Conservation (phyloP, 208 protist genomes). For the Zelonia costaricensis region DNA sequence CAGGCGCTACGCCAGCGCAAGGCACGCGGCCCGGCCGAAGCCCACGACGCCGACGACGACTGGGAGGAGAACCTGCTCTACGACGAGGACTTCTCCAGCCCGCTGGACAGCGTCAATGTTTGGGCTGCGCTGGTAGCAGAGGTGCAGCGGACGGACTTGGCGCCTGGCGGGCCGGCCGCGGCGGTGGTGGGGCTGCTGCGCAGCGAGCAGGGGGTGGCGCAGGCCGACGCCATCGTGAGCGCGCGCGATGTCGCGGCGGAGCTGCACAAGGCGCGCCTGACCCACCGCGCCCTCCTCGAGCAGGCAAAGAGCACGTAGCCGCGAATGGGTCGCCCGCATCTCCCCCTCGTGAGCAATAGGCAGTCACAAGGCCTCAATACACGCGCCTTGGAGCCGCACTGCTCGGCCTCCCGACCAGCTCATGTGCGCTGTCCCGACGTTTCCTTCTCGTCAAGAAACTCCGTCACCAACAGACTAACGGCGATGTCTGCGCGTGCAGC, state of each 20-base stretch:
- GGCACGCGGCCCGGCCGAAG: constrained; percentile 1
- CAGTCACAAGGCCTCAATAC: too few species aligned
- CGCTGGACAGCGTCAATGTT: constrained; percentile 63
- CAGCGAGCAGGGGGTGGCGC: constrained; percentile 28
- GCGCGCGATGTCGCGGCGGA: constrained; percentile 27
- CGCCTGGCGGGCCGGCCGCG: constrained; percentile 1
- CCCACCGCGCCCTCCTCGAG: constrained; percentile 14
- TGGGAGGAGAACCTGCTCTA: constrained; percentile 74
- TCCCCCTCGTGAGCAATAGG: too few species aligned
- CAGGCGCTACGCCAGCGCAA: constrained; percentile 32
- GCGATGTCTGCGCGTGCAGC: too few species aligned
- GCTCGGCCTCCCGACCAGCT: too few species aligned
- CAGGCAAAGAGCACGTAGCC: constrained; percentile 14
- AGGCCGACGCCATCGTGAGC: constrained; percentile 37
- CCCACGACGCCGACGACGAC: constrained; percentile 34
- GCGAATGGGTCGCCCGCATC: too few species aligned
- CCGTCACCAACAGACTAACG: too few species aligned
- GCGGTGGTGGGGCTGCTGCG: constrained; percentile 25
- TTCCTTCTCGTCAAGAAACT: too few species aligned
- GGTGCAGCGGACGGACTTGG: constrained; percentile 25
- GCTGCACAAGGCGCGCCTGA: constrained; percentile 20
- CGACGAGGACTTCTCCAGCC: constrained; percentile 71
- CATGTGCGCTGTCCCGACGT: too few species aligned
- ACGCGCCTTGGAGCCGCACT: too few species aligned
- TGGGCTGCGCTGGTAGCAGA: constrained; percentile 50